Percentiles rank a stretch among this genome's conserved stretches.
phyloP scores from a whole-genome alignment of 2,329 filamentous ascomycete genomes.

The Aspergillus persii region DNA sequence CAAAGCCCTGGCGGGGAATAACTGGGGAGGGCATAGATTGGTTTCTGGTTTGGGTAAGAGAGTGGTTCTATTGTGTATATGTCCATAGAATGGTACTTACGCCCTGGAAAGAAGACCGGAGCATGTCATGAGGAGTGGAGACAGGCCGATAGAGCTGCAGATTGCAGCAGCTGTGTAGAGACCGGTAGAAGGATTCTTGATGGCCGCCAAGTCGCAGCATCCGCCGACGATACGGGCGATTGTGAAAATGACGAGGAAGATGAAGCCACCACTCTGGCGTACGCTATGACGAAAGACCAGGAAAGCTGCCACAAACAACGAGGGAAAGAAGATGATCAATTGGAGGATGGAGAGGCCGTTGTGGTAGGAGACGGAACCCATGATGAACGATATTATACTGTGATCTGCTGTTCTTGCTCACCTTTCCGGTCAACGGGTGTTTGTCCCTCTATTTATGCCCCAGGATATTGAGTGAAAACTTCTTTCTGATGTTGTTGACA shows the following conservation, averaged over 20 bases:
- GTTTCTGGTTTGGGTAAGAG: not conserved
- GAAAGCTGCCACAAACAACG: not conserved
- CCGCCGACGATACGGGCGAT: not conserved
- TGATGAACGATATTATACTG: not conserved
- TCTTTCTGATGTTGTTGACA: not conserved
- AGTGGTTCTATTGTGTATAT: not conserved
- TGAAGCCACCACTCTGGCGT: not conserved
- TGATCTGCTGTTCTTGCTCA: too few relatives aligned
- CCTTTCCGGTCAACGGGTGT: too few relatives aligned
- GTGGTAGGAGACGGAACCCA: not conserved
- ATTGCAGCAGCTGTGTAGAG: not conserved
- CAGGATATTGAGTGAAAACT: too few relatives aligned
- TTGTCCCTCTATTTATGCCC: too few relatives aligned
- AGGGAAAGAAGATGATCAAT: not conserved
- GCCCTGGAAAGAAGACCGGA: not conserved
- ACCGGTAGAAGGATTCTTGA: not conserved
- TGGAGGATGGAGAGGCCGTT: not conserved
- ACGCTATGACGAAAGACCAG: not conserved
- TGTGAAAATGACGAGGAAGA: not conserved
- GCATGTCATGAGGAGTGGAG: not conserved
- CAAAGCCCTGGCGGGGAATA: not conserved
- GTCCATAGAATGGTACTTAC: not conserved
- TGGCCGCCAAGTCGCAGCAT: not conserved
- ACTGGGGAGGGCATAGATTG: not conserved
- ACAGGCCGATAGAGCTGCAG: not conserved